Evolutionary conservation across 257 asterid genomes (phyloP), one percentile per base, ranked within the genome.

Genomic region (Schizonepeta tenuifolia): DNA sequence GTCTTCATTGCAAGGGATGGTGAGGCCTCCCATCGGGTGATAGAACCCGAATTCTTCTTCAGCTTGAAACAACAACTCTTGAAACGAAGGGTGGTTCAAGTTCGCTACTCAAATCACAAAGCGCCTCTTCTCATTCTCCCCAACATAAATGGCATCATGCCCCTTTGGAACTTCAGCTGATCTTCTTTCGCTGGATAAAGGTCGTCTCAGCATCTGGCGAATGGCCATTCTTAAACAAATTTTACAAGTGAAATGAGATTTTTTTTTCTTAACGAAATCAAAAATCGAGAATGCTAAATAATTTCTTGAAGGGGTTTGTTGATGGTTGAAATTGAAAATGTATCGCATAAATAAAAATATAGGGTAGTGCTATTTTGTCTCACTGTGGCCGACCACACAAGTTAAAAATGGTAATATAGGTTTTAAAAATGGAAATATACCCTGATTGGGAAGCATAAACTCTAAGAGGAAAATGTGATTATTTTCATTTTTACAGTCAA

Each of bases 1-100:
- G 7, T 78, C 79, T 60, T 82, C 66, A 6, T 61, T 67, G 44
- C 86, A 79, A 13, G 82, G 82, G 36, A 79, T 74, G 36, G 82
- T 77, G 3, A 79, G 82, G 58, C 81, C 87, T 0, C 84, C 87
- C 84, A 54, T 83, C 28, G 74, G 74, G 43, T 82, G 81, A 69
- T 69, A 36, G 55, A 78, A 78, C 9, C 86, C 77, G 17, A 47
- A 78, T 41, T 82, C 86, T 41, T 82, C 81, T 49, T 78, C 72
- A 8, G 54, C 74, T 66, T 57, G 83, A 36, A 9, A 26, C 9
- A 79, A 9, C 54, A 79, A 43, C 46, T 75, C 80, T 70, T 75
- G 80, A 28, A 75, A 79, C 9, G 49, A 63, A 12, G 67, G 54
- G 13, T 70, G 46, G 28, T 75, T 79, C 61, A 63, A 63, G 20